phyloP scores from a whole-genome alignment of 2,329 filamentous ascomycete genomes.

The Fusarium musae region DNA sequence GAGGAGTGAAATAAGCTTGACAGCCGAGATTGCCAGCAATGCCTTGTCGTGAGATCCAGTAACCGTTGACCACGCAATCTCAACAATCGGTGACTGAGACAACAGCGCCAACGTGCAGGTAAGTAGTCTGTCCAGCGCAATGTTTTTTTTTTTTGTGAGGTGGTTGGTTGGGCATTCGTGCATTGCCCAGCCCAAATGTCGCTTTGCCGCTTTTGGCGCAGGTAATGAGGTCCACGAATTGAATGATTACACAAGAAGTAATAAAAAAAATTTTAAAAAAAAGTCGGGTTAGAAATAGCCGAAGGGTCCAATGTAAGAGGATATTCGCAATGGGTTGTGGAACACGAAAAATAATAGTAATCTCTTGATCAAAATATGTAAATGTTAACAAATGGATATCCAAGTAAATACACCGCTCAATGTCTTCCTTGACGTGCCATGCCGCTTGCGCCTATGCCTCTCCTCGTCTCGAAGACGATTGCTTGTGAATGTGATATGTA shows the following conservation, averaged over 20 bases:
- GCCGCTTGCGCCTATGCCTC: conserved; percentile 31
- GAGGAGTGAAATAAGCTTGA: conserved; percentile 2
- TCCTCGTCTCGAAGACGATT: conserved; percentile 16
- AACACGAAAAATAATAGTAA: conserved; percentile 7
- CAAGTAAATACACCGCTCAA: conserved; percentile 36
- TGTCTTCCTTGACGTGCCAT: conserved; percentile 15
- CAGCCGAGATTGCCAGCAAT: conserved; percentile 11
- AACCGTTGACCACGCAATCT: conserved; percentile 12
- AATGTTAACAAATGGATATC: conserved; percentile 41
- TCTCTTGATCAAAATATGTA: conserved; percentile 27
- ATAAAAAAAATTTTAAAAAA: background rate
- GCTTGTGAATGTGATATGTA: conserved; percentile 26
- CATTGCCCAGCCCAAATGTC: conserved; percentile 23
- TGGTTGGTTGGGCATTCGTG: conserved; percentile 42
- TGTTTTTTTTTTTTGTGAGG: conserved; percentile 16
- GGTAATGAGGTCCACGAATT: conserved; percentile 4
- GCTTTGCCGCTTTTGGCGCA: conserved; percentile 24
- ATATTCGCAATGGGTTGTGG: background rate
- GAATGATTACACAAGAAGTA: background rate
- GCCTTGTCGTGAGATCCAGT: conserved; percentile 5
- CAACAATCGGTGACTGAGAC: conserved; percentile 17
- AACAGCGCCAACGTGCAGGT: background rate
- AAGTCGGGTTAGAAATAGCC: background rate
- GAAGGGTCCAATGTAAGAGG: background rate
- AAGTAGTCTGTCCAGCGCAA: background rate